These are phyloP conservation scores for Solanum commersonii DNA, from an alignment of 257 asterid genomes.

Conservation along the genomic window DNA sequence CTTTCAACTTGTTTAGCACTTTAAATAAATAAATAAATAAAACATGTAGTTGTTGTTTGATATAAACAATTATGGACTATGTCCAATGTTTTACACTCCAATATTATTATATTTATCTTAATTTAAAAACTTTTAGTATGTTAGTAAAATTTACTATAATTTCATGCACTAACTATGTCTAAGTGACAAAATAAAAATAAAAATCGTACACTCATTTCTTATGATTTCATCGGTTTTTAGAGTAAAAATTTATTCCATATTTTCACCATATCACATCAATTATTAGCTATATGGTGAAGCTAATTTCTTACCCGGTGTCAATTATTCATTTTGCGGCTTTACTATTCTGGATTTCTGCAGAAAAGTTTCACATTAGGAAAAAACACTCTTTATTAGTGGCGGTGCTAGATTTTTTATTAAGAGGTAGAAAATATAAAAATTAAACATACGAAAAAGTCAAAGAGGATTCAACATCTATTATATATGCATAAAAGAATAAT, in stretches of 20 bases:
- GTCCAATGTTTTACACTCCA: not conserved
- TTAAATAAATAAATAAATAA: not conserved
- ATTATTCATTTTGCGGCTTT: not conserved
- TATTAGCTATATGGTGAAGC: not conserved
- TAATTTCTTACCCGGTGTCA: accelerated
- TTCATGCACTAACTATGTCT: not conserved
- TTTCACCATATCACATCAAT: not conserved
- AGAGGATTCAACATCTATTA: too few species aligned
- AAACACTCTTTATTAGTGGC: not conserved
- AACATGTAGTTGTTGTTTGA: not conserved
- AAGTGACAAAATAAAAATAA: too few species aligned
- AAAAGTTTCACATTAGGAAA: not conserved
- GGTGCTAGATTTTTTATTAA: not conserved
- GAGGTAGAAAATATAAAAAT: too few species aligned
- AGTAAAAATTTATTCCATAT: too few species aligned
- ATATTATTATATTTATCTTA: not conserved
- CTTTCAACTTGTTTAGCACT: not conserved
- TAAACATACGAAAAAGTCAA: too few species aligned
- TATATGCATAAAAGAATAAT: too few species aligned
- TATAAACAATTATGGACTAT: not conserved
- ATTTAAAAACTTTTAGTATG: not conserved
- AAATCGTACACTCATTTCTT: not conserved
- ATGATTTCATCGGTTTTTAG: too few species aligned
- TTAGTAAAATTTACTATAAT: not conserved
- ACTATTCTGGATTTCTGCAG: not conserved